phyloP scores from a whole-genome alignment of 306 rosid genomes.

The Lagenaria siceraria region DNA sequence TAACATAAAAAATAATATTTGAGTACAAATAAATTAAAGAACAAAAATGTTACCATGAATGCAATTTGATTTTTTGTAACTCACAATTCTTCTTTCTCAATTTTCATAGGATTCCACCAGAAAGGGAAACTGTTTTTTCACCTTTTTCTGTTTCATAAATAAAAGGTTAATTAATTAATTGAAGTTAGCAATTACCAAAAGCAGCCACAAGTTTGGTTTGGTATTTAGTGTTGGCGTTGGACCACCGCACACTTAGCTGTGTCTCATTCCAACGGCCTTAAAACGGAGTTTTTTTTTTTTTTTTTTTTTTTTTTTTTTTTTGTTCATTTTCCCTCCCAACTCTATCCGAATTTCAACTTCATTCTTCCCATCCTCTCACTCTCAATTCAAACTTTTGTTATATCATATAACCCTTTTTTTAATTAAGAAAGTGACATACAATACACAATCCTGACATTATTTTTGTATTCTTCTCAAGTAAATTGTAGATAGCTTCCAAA shows the following conservation, averaged over 20 bases:
- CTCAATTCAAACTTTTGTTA: neutral
- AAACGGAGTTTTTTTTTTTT: neutral
- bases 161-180: neutral
- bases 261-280: neutral
- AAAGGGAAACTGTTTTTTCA: neutral
- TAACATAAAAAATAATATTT: no score
- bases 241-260: neutral
- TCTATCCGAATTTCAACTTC: neutral
- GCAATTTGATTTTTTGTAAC: no score
- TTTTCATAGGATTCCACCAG: neutral
- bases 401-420: neutral
- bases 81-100: no score
- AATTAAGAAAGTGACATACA: neutral
- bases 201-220: neutral
- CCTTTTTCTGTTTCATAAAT: neutral
- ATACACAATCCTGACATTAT: neutral
- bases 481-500: neutral
- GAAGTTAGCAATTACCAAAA: neutral
- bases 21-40: no score
- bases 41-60: no score
- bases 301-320: neutral
- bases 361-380: neutral
- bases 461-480: neutral
- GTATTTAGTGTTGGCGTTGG: neutral
- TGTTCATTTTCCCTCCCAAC: conserved; percentile 4